phyloP scores from a whole-genome alignment of 1,139 yeast genomes.

The Diutina neorugosa region DNA sequence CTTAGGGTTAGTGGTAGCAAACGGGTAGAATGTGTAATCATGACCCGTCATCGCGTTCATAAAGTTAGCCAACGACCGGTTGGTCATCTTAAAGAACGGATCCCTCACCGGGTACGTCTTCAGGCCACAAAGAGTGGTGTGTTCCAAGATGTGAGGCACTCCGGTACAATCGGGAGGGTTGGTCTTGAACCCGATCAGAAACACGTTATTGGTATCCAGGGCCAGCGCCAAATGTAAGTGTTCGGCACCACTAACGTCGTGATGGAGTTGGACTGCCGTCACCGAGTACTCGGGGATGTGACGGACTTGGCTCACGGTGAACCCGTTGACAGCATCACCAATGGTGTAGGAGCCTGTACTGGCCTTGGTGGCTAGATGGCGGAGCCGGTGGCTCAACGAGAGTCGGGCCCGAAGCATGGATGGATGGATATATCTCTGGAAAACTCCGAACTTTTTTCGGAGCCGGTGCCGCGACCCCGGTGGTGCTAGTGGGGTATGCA shows the following conservation, averaged over 20 bases:
- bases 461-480: not conserved
- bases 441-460: not conserved
- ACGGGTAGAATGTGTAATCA: conserved; percentile 91
- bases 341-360: conserved; percentile 32
- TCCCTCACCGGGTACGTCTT: conserved; percentile 85
- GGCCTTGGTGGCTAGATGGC: conserved; percentile 4
- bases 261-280: not conserved
- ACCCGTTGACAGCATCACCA: conserved; percentile 56
- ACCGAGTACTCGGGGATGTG: conserved; percentile 53
- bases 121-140: conserved; percentile 91
- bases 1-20: conserved; percentile 78
- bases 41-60: conserved; percentile 99
- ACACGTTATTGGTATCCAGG: conserved; percentile 74
- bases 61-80: conserved; percentile 74
- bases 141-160: conserved; percentile 91
- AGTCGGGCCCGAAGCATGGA: not conserved
- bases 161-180: conserved; percentile 92
- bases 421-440: not conserved
- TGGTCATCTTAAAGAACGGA: conserved; percentile 95
- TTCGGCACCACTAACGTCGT: conserved; percentile 51
- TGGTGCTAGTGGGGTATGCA: not conserved
- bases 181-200: conserved; percentile 83
- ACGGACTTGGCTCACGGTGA: conserved; percentile 45
- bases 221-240: conserved; percentile 75
- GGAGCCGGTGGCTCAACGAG: not conserved